Conservation (phyloP, 2,329 filamentous ascomycete species). For the Hypoxylon sp. region DNA sequence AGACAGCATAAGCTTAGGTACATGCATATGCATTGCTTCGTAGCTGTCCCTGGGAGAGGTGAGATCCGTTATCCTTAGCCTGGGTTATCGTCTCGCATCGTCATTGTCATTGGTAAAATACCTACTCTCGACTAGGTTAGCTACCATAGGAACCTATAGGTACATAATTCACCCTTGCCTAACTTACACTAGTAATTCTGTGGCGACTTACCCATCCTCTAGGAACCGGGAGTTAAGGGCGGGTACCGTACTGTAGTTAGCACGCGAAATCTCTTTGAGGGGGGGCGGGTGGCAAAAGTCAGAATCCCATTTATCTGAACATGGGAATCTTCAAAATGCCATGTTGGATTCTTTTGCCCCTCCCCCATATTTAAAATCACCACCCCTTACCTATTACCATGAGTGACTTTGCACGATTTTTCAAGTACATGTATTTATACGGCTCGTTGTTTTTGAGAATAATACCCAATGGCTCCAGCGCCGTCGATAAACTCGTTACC, state of each 20-base stretch:
- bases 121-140: not conserved
- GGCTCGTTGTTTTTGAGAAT: not conserved
- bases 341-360: slow-evolving; percentile 6
- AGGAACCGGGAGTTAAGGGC: slow-evolving; percentile 31
- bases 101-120: no score
- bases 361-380: slow-evolving; percentile 26
- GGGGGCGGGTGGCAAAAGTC: slow-evolving; percentile 29
- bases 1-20: no score
- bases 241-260: slow-evolving; percentile 13
- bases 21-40: no score
- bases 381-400: not conserved
- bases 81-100: no score
- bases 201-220: slow-evolving; percentile 14
- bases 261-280: slow-evolving; percentile 32
- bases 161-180: not conserved
- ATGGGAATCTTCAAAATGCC: slow-evolving; percentile 41
- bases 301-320: slow-evolving; percentile 33
- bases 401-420: not conserved
- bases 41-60: no score
- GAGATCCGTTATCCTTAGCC: no score
- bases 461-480: slow-evolving; percentile 23
- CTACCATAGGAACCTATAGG: no score
- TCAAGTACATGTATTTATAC: slow-evolving; percentile 2
- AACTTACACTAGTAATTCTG: slow-evolving; percentile 6
- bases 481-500: slow-evolving; percentile 41